A percentile compares a stretch with the other conserved stretches of the same genome.
Evolutionary conservation across 768 basidiomycete species (phyloP).

Genomic region (Gautieria morchelliformis): DNA sequence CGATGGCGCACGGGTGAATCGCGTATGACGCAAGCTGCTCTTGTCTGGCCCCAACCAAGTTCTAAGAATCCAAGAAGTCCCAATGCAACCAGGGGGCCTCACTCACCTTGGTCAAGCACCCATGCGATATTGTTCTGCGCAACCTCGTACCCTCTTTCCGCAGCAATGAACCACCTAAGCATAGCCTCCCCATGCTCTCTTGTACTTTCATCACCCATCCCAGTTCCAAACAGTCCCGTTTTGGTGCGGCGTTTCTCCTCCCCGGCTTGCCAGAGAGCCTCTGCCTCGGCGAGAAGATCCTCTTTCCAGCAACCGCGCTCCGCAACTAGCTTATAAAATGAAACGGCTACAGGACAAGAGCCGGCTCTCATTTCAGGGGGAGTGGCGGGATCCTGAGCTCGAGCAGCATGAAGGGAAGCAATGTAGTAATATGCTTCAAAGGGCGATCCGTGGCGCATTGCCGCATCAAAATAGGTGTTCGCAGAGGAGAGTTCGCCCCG

Average conservation of each 20-base stretch:
- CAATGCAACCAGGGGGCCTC: neutral
- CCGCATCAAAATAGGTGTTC: conserved; percentile 69
- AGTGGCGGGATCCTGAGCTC: conserved; percentile 35
- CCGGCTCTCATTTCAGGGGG: conserved; percentile 40
- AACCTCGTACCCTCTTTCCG: conserved; percentile 83
- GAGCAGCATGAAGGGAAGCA: conserved; percentile 65
- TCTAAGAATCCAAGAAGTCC: conserved; percentile 12
- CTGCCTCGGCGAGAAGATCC: conserved; percentile 73
- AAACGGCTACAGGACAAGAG: conserved; percentile 82
- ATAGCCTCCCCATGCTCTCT: conserved; percentile 76
- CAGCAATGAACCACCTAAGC: conserved; percentile 91
- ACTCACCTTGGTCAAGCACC: conserved; percentile 80
- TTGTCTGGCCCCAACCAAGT: conserved; percentile 38
- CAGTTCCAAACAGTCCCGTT: neutral
- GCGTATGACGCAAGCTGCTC: conserved; percentile 56
- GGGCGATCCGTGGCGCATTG: conserved; percentile 78
- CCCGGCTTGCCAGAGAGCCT: conserved; percentile 60
- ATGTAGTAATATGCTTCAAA: conserved; percentile 95
- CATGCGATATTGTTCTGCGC: conserved; percentile 95
- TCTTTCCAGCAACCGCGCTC: conserved; percentile 85
- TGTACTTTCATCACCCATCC: neutral
- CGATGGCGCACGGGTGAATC: conserved; percentile 64
- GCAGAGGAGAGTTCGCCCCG: conserved; percentile 61
- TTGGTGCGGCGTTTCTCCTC: conserved; percentile 28
- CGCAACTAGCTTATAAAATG: conserved; percentile 86